A percentile compares a stretch with the other conserved stretches of the same genome.
These are phyloP conservation scores for Quercus dentata DNA, from an alignment of 306 rosid genomes.

Conservation along the genomic window DNA sequence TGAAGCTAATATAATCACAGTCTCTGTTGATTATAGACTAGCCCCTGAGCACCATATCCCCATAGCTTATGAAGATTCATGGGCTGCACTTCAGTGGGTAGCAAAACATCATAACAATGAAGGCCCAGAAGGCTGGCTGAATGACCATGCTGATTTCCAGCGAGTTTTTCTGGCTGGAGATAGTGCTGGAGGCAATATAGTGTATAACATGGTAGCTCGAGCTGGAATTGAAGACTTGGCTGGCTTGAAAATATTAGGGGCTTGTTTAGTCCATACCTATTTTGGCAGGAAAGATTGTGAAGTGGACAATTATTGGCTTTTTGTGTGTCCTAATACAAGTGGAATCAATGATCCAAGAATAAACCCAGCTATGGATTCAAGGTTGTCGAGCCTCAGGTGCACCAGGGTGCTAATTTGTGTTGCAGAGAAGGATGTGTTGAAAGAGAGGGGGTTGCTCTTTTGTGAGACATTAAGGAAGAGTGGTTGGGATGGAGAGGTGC, in stretches of 20 bases:
- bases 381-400: conserved; percentile 1
- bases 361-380: conserved; percentile 20
- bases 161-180: background rate
- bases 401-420: conserved; percentile 7
- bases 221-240: background rate
- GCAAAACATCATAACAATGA: background rate
- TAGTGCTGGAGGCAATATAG: background rate
- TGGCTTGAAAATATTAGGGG: background rate
- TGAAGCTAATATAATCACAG: background rate
- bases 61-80: background rate
- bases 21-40: background rate
- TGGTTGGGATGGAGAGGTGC: conserved; percentile 14
- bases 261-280: background rate
- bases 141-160: background rate
- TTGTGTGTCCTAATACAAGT: background rate
- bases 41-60: background rate
- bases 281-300: background rate
- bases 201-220: background rate
- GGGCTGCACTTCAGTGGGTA: conserved; percentile 1
- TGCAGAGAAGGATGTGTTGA: conserved; percentile 7
- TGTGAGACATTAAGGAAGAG: background rate
- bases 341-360: conserved; percentile 26
- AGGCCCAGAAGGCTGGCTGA: background rate
- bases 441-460: conserved; percentile 6
- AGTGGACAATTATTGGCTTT: background rate